Evolutionary conservation across 345 rosid species (phyloP), one percentile per base, ranked within the genome.

Genomic region (Capsella bursapastoris): DNA sequence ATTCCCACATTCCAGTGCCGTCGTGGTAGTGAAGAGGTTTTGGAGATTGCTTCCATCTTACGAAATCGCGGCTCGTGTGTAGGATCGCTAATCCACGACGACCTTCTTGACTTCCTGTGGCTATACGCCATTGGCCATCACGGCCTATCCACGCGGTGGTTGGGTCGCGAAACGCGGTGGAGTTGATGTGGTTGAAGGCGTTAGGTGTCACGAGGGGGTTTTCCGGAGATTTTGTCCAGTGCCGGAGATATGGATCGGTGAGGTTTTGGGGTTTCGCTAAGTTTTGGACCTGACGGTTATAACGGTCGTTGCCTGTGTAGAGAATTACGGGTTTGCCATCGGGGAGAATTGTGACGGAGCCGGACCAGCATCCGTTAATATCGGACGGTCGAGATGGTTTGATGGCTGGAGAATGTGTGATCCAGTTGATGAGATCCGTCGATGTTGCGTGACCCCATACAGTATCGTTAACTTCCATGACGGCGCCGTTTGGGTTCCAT

Each of bases 371-470:
- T 1, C 96, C 89, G 5, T 81, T 77, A 22, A 72, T 61, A 22
- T 92, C 95, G 1, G 78, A 87, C 55, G 75, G 69, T 64, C 83
- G 77, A 0, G 86, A 58, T 5, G 87, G 88, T 40, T 41, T 63
- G 35, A 92, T 80, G 3, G 94, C 94, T 8, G 69, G 83, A 5
- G 81, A 75, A 9, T 76, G 90, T 27, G 81, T 76, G 64, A 68
- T 69, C 97, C 98, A 92, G 49, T 88, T 92, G 35, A 90, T 60
- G 4, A 90, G 88, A 59, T 92, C 96, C 3, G 66, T 73, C 4
- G 95, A 92, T 16, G 84, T 79, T 0, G 96, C 88, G 61, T 87
- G 98, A 5, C 87, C 96, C 98, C 92, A 90, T 12, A 86, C 88
- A 47, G 85, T 88, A 7, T 84, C 84, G 44, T 85, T 88, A 57